Evolutionary conservation across 2,329 filamentous ascomycete genomes (phyloP).

Genomic region (Nectriaceae sp.): DNA sequence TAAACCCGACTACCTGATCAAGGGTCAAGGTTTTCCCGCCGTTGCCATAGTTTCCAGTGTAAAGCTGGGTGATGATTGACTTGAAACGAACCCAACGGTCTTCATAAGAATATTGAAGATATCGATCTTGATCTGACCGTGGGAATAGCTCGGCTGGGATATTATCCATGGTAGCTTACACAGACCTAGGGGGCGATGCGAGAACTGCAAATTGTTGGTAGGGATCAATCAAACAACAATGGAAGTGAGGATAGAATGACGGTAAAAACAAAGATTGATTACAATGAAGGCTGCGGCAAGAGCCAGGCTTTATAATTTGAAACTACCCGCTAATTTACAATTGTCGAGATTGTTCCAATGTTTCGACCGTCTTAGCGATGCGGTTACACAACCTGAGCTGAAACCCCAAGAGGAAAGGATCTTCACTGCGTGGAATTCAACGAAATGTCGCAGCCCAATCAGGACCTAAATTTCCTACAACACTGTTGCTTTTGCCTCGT

Average conservation of each 20-base stretch:
- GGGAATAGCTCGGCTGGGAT: background rate
- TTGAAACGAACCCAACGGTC: constrained; percentile 23
- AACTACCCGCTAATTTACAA: too few relatives aligned
- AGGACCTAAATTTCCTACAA: background rate
- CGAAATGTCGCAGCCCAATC: background rate
- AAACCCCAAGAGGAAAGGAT: background rate
- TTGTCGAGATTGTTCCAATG: too few relatives aligned
- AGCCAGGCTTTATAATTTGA: background rate
- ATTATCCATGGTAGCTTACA: background rate
- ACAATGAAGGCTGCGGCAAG: background rate
- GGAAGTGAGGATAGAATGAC: background rate
- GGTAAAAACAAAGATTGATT: background rate
- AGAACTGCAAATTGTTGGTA: too few relatives aligned
- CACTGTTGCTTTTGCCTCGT: background rate
- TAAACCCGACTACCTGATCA: constrained; percentile 14
- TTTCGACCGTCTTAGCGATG: too few relatives aligned
- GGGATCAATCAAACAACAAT: background rate
- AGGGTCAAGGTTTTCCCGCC: constrained; percentile 3
- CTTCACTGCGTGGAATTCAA: background rate
- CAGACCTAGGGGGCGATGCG: background rate
- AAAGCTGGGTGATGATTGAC: constrained; percentile 16
- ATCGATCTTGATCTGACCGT: constrained; percentile 6
- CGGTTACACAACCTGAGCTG: too few relatives aligned
- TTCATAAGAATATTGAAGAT: constrained; percentile 16
- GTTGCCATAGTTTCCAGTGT: constrained; percentile 4